phyloP scores from a whole-genome alignment of 1,284 basidiomycete genomes.

The Mycosarcoma mackinlayi region DNA sequence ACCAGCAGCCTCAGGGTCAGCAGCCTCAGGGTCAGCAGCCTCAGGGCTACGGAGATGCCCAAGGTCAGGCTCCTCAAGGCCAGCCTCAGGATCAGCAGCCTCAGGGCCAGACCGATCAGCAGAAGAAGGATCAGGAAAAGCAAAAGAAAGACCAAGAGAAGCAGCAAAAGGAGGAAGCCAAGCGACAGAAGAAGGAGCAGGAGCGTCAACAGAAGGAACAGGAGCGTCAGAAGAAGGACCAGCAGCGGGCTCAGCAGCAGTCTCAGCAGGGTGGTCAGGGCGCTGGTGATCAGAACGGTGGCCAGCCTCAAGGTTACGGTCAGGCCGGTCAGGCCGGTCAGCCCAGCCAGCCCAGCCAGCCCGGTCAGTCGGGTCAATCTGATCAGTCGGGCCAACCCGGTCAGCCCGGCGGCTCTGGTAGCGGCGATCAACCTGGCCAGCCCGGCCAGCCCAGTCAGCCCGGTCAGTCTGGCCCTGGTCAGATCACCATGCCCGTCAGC shows the following conservation, averaged over 20 bases:
- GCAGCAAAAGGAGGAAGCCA: constrained; percentile 9
- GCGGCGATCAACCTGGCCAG: constrained; percentile 7
- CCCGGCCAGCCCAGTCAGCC: neutral
- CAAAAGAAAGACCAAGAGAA: constrained; percentile 17
- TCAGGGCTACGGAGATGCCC: too few relatives aligned
- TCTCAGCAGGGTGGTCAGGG: constrained; percentile 6
- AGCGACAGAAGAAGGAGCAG: constrained; percentile 18
- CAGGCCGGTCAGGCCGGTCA: constrained; percentile 1
- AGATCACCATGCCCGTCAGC: constrained; percentile 1
- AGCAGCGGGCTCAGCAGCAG: constrained; percentile 18
- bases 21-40: constrained; percentile 15
- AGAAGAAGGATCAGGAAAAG: constrained; percentile 17
- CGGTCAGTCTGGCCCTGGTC: neutral
- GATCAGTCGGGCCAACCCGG: neutral
- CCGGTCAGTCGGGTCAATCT: neutral
- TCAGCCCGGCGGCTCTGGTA: neutral
- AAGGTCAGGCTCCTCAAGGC: constrained; percentile 11
- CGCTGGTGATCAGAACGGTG: neutral
- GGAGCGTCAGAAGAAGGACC: constrained; percentile 10
- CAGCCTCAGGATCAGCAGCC: constrained; percentile 10
- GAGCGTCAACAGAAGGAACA: constrained; percentile 17
- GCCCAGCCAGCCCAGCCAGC: constrained; percentile 2
- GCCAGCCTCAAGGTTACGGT: constrained; percentile 2
- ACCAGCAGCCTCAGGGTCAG: constrained; percentile 6
- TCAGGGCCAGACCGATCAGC: constrained; percentile 15